Evolutionary conservation across 352 stramenopile genomes (phyloP).

Genomic region (Globisporangium camurandrum): DNA sequence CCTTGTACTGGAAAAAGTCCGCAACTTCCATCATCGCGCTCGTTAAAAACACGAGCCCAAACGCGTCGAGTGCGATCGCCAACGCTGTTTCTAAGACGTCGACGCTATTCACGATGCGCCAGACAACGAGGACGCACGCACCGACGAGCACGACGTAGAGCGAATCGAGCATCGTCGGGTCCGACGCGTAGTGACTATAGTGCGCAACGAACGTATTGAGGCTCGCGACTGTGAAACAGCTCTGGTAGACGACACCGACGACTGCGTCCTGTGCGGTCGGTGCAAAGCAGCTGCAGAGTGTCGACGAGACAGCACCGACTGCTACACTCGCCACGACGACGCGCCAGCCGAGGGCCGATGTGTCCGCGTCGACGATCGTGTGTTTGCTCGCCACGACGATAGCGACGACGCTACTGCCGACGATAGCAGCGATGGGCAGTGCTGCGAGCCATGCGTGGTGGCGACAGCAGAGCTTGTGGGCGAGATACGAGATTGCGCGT

Average conservation of each 20-base stretch:
- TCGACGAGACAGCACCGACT: slow-evolving; percentile 17
- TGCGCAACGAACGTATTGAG: slow-evolving; percentile 57
- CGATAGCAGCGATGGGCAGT: slow-evolving; percentile 8
- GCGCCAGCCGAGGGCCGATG: slow-evolving; percentile 12
- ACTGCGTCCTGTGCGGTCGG: slow-evolving; percentile 28
- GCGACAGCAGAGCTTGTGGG: slow-evolving; percentile 14
- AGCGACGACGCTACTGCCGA: slow-evolving; percentile 9
- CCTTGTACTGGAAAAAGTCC: slow-evolving; percentile 43
- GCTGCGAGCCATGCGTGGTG: slow-evolving; percentile 10
- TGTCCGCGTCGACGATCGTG: slow-evolving; percentile 9
- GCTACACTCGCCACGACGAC: slow-evolving; percentile 21
- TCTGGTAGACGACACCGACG: slow-evolving; percentile 40
- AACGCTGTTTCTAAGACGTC: slow-evolving; percentile 46
- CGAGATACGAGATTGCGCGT: slow-evolving; percentile 21
- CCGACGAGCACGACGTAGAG: slow-evolving; percentile 49
- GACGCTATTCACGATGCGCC: slow-evolving; percentile 45
- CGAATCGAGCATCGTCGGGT: slow-evolving; percentile 45
- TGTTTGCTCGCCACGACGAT: slow-evolving; percentile 5
- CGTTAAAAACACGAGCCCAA: slow-evolving; percentile 43
- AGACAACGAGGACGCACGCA: slow-evolving; percentile 41
- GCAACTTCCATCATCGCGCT: slow-evolving; percentile 59
- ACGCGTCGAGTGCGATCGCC: slow-evolving; percentile 43
- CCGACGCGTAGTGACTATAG: slow-evolving; percentile 24
- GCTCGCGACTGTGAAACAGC: slow-evolving; percentile 41
- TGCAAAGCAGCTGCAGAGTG: slow-evolving; percentile 37